Base-by-base conservation (phyloP, 192 early-diverging fungal species). In the Mortierella antarctica region DNA sequence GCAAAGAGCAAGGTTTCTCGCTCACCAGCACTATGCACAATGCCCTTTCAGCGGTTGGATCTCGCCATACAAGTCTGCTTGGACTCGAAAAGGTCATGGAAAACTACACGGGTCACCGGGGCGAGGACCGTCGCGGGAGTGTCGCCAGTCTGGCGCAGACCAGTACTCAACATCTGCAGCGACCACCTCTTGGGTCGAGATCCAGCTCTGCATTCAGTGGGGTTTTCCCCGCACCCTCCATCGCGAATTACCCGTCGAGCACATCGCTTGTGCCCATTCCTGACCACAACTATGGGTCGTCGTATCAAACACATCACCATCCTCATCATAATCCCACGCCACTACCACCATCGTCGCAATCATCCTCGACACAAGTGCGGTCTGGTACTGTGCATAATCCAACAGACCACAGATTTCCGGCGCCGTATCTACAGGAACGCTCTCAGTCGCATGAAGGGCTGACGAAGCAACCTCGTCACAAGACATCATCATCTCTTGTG, bases 41-140 rank as follows among this genome's bases (percentile, higher is more conserved):
- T 42, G 63, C 74, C 13, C 63, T 74, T 12, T 68, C 76, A 1
- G 83, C 83, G 11, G 83, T 85, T 5, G 83, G 83, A 14, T 61
- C 83, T 44, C 83, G 80, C 45, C 83, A 85, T 52, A 82, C 83
- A 4, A 74, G 68, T 41, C 47, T 75, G 9, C 69, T 85, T 9
- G 74, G 79, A 52, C 56, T 85, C 65, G 83, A 79, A 77, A 72
- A 57, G 46, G n/a, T 63, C 15, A 41, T 12, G 18, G 21, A 20
- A 20, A 42, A 50, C 18, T 42, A 21, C 14, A 59, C 31, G 10
- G 62, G n/a, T 62, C 18, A 7, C 47, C 45, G 40, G 63, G 65
- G 40, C 6, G 72, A 75, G 0, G 71, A 83, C 11, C 60, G 73
- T 13, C 66, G 73, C 7, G 67, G 55, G 11, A 83, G 69, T 50